These are phyloP conservation scores for Juglanconis sp. DNA, from an alignment of 2,329 filamentous ascomycete genomes.

Conservation along the genomic window DNA sequence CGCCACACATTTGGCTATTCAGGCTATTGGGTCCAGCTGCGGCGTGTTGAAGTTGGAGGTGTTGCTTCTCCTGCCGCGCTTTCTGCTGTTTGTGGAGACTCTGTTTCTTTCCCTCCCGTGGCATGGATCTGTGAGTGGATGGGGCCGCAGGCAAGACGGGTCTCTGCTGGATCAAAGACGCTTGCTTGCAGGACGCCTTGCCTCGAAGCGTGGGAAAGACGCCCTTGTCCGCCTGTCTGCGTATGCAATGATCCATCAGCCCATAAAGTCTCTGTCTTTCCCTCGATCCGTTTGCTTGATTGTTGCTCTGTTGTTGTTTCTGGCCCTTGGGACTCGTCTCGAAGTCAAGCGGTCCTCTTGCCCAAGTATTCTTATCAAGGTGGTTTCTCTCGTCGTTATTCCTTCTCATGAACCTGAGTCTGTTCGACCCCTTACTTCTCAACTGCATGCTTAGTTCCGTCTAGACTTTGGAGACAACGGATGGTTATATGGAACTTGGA, in stretches of 20 bases:
- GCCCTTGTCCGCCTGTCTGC: not conserved
- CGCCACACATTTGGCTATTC: conserved; percentile 3
- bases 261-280: conserved; percentile 11
- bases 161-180: conserved; percentile 1
- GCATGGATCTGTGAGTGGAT: too few relatives aligned
- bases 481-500: not conserved
- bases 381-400: not conserved
- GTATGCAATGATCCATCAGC: conserved; percentile 5
- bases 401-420: not conserved
- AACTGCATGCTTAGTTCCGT: not conserved
- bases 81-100: not conserved
- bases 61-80: conserved; percentile 3
- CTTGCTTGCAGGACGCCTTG: conserved; percentile 6
- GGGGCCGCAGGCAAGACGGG: not conserved
- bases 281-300: not conserved
- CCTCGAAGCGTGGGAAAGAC: not conserved
- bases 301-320: not conserved
- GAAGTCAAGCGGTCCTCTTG: not conserved
- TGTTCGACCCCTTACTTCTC: not conserved
- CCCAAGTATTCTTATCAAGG: conserved; percentile 7
- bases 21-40: conserved; percentile 1
- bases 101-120: not conserved
- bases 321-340: not conserved
- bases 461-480: not conserved
- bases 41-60: conserved; percentile 8